These are phyloP conservation scores for Hyaloscypha hepaticicola DNA, from an alignment of 495 filamentous ascomycete genomes.

Conservation along the genomic window DNA sequence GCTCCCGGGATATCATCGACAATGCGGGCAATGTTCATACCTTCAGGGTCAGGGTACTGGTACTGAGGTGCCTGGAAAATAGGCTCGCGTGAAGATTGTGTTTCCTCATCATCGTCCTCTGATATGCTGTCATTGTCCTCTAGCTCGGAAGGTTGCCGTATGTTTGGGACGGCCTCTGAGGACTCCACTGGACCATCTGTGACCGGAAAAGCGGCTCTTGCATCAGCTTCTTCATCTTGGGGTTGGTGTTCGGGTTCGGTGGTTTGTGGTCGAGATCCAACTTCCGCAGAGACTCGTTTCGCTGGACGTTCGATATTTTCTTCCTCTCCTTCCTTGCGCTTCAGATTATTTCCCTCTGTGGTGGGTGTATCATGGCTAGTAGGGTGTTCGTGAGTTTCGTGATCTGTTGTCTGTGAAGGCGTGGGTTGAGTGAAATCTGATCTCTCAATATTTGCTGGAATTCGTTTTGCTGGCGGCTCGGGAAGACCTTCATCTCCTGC, in stretches of 20 bases:
- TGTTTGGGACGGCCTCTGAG: background rate
- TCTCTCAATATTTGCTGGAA: background rate
- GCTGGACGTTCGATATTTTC: conserved; percentile 3
- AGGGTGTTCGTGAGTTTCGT: background rate
- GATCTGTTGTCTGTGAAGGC: background rate
- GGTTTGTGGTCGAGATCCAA: background rate
- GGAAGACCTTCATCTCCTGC: conserved; percentile 8
- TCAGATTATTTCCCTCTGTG: background rate
- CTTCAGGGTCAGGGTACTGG: conserved; percentile 19
- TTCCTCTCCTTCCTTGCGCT: conserved; percentile 22
- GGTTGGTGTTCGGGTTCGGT: background rate
- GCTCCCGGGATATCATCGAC: background rate
- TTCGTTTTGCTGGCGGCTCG: conserved; percentile 14
- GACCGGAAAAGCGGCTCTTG: background rate
- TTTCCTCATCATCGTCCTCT: background rate
- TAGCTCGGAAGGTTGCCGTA: background rate
- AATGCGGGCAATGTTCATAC: background rate
- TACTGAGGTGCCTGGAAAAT: conserved; percentile 1
- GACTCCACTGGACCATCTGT: background rate
- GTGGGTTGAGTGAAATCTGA: background rate
- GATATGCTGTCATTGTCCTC: background rate
- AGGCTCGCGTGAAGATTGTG: conserved; percentile 5
- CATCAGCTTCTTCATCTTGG: background rate
- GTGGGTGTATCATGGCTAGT: background rate
- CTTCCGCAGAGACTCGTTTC: background rate